These are phyloP conservation scores for Lentinula sp. DNA, from an alignment of 768 basidiomycete genomes.

Conservation along the genomic window DNA sequence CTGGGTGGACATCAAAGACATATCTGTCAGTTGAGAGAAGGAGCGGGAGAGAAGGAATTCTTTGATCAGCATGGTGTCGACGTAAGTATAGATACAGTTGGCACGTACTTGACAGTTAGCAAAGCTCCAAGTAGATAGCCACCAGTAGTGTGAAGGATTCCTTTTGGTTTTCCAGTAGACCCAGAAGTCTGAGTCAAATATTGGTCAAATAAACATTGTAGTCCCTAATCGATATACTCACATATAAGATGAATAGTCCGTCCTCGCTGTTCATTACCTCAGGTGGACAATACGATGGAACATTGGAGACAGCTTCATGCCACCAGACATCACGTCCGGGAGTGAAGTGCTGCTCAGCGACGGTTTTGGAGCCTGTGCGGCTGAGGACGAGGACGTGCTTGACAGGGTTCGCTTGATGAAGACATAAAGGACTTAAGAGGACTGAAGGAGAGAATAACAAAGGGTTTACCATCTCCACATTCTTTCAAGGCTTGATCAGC, in stretches of 20 bases:
- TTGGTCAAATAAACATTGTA: slow-evolving; percentile 1
- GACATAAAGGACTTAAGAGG: neutral
- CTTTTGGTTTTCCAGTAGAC: slow-evolving; percentile 95
- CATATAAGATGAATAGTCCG: slow-evolving; percentile 97
- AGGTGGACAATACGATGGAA: slow-evolving; percentile 82
- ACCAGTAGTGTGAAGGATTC: slow-evolving; percentile 85
- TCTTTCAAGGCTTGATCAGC: slow-evolving; percentile 87
- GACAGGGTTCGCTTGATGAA: slow-evolving; percentile 31
- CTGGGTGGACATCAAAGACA: slow-evolving; percentile 96
- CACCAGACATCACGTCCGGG: slow-evolving; percentile 95
- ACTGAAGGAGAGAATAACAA: neutral
- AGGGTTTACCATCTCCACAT: slow-evolving; percentile 39
- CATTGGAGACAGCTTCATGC: slow-evolving; percentile 86
- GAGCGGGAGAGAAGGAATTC: neutral
- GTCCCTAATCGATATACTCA: slow-evolving; percentile 33
- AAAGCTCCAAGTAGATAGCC: slow-evolving; percentile 91
- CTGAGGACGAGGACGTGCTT: slow-evolving; percentile 88
- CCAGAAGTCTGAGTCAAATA: slow-evolving; percentile 68
- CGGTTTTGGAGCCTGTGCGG: slow-evolving; percentile 77
- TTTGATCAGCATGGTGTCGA: neutral
- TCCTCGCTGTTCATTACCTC: slow-evolving; percentile 91
- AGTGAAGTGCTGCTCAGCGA: slow-evolving; percentile 9
- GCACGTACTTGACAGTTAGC: slow-evolving; percentile 82
- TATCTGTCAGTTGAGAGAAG: neutral
- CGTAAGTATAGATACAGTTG: neutral